phyloP scores from a whole-genome alignment of 495 filamentous ascomycete genomes.

The Lophium mytilinum region DNA sequence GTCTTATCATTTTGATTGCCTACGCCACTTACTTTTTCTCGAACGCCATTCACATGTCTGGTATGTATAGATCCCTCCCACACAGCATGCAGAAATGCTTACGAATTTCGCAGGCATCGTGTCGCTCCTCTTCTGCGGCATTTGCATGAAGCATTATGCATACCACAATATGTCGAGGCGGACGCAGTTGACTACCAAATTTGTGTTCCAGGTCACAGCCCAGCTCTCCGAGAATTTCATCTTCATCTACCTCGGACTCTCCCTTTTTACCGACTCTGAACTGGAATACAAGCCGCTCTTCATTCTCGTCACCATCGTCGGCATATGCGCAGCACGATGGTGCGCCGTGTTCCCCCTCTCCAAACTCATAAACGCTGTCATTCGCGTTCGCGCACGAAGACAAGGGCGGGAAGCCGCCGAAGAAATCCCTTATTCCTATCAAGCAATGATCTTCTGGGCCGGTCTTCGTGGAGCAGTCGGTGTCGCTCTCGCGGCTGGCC shows the following conservation, averaged over 20 bases:
- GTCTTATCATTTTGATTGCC: slow-evolving; percentile 82
- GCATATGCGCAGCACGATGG: slow-evolving; percentile 87
- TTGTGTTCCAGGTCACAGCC: slow-evolving; percentile 88
- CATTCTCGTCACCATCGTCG: slow-evolving; percentile 82
- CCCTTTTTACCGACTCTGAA: slow-evolving; percentile 80
- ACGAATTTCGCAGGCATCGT: slow-evolving; percentile 67
- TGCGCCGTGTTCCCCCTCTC: slow-evolving; percentile 91
- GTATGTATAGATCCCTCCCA: slow-evolving; percentile 43
- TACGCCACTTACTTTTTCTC: slow-evolving; percentile 97
- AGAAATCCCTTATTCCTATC: slow-evolving; percentile 85
- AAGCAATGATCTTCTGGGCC: slow-evolving; percentile 98
- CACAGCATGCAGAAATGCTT: not conserved
- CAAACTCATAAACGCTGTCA: slow-evolving; percentile 84
- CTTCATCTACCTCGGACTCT: slow-evolving; percentile 94
- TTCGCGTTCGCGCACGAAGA: slow-evolving; percentile 77
- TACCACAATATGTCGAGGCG: slow-evolving; percentile 99
- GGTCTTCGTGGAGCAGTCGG: slow-evolving; percentile 93
- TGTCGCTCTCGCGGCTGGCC: slow-evolving; percentile 87
- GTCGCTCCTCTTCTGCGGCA: slow-evolving; percentile 92
- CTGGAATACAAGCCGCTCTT: slow-evolving; percentile 93
- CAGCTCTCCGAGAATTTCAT: slow-evolving; percentile 98
- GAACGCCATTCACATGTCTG: slow-evolving; percentile 87
- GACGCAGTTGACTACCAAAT: slow-evolving; percentile 96
- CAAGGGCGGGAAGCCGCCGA: slow-evolving; percentile 73
- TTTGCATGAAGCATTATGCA: slow-evolving; percentile 96